Conservation (phyloP, 345 rosid genomes). For the Lepidium didymum region DNA sequence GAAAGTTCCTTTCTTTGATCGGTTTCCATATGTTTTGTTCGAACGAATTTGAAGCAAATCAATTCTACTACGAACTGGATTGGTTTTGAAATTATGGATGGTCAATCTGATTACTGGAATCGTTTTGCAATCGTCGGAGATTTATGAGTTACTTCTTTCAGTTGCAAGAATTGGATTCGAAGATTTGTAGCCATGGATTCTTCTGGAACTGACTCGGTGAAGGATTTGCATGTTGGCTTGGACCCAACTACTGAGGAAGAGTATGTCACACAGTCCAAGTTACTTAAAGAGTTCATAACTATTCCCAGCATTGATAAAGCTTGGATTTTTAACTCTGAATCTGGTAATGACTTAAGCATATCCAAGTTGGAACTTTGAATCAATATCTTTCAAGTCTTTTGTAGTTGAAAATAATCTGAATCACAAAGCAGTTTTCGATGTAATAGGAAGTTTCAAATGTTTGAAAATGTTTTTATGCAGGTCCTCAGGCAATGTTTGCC, state of each 20-base stretch:
- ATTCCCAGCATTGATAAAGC: constrained; percentile 73
- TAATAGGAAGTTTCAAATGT: not conserved
- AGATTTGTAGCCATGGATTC: constrained; percentile 43
- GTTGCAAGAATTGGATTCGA: constrained; percentile 25
- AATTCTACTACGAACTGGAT: not conserved
- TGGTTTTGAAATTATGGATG: not conserved
- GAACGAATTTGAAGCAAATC: not conserved
- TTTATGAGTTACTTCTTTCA: constrained; percentile 8
- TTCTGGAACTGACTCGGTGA: constrained; percentile 28
- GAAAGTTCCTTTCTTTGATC: constrained; percentile 11
- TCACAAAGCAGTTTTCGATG: not conserved
- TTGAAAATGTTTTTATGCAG: constrained; percentile 24
- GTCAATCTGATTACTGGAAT: not conserved
- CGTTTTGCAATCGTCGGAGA: not conserved
- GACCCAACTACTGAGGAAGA: constrained; percentile 57
- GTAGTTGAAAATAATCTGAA: not conserved
- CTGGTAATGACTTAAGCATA: constrained; percentile 33
- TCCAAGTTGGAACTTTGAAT: not conserved
- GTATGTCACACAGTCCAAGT: constrained; percentile 58
- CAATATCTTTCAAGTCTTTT: not conserved
- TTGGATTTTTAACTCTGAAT: constrained; percentile 55
- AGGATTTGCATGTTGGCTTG: constrained; percentile 36
- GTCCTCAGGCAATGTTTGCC: constrained; percentile 62
- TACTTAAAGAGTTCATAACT: constrained; percentile 56
- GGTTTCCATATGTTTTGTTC: not conserved